These are phyloP conservation scores for Eutrema salsugineum DNA, from an alignment of 441 rosid genomes.

Conservation along the genomic window DNA sequence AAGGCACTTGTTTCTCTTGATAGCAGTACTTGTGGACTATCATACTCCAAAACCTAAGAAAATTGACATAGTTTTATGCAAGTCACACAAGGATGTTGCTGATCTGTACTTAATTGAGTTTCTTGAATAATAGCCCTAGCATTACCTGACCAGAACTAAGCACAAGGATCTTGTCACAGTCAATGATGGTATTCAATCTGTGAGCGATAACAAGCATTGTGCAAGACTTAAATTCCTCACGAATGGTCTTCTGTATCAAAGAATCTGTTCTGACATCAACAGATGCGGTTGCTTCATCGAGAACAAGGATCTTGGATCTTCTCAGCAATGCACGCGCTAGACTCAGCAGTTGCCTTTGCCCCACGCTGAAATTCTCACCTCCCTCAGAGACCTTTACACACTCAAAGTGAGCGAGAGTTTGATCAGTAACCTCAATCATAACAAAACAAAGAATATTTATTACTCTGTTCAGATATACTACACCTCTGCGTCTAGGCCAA, in stretches of 20 bases:
- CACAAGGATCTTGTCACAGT: conserved; percentile 78
- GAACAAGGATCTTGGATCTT: conserved; percentile 93
- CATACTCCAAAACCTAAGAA: conserved; percentile 54
- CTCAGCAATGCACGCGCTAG: conserved; percentile 87
- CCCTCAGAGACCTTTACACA: conserved; percentile 72
- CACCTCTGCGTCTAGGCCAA: conserved; percentile 90
- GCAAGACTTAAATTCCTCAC: conserved; percentile 85
- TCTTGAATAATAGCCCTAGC: neutral
- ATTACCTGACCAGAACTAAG: conserved; percentile 87
- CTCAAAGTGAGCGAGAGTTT: neutral
- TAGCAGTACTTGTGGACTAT: conserved; percentile 51
- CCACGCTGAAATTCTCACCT: conserved; percentile 97
- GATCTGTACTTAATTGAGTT: neutral
- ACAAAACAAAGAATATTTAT: neutral
- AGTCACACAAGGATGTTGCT: neutral
- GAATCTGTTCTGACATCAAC: conserved; percentile 95
- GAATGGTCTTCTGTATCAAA: conserved; percentile 86
- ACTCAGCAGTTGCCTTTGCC: conserved; percentile 95
- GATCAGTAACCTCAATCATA: conserved; percentile 3
- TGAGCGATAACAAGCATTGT: conserved; percentile 93
- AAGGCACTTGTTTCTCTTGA: conserved; percentile 49
- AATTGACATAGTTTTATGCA: neutral
- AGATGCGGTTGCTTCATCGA: conserved; percentile 98
- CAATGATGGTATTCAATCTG: conserved; percentile 86
- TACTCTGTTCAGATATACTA: neutral